Conservation (phyloP, 2,329 filamentous ascomycete genomes). For the Pseudocercospora musae region DNA sequence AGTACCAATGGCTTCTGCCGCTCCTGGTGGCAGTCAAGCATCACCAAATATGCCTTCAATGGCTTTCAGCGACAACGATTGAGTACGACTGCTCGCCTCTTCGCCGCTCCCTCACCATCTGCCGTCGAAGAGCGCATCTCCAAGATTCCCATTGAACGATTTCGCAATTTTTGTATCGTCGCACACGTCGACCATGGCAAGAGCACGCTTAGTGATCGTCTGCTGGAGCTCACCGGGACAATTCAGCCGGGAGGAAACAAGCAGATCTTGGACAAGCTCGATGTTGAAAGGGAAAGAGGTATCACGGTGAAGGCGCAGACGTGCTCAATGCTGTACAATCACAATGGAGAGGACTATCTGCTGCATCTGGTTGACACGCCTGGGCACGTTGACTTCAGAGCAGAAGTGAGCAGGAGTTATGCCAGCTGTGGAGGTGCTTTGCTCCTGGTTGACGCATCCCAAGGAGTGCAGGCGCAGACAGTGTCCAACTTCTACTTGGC, state of each 20-base stretch:
- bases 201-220: constrained; percentile 86
- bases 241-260: constrained; percentile 84
- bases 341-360: constrained; percentile 83
- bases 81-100: constrained; percentile 16
- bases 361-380: constrained; percentile 95
- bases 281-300: constrained; percentile 91
- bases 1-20: constrained; percentile 20
- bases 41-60: constrained; percentile 3
- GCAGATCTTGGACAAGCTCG: constrained; percentile 93
- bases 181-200: constrained; percentile 99
- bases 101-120: constrained; percentile 40
- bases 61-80: constrained; percentile 3
- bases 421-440: constrained; percentile 92
- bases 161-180: constrained; percentile 96
- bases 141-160: constrained; percentile 73
- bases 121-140: constrained; percentile 64
- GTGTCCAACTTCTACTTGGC: constrained; percentile 98
- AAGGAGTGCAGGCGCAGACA: constrained; percentile 95
- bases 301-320: constrained; percentile 99
- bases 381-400: constrained; percentile 95
- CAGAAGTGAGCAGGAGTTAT: constrained; percentile 93
- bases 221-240: constrained; percentile 91
- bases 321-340: constrained; percentile 92
- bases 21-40: constrained; percentile 12
- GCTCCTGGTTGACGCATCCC: constrained; percentile 89